Evolutionary conservation across 73 alveolate genomes (phyloP).

Genomic region (Loxodes magnus): DNA sequence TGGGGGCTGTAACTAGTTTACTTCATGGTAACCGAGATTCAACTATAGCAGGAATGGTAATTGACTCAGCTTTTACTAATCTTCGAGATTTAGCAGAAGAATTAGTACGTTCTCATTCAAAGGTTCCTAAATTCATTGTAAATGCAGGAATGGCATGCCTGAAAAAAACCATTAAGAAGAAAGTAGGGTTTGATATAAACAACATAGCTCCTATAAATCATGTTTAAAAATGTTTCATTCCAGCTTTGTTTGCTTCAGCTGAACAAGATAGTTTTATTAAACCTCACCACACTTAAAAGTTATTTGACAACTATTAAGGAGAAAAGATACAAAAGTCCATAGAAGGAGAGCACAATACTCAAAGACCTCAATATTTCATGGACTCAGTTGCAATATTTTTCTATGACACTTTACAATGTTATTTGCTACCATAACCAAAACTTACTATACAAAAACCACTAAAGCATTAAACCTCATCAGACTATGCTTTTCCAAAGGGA

Average conservation of each 20-base stretch:
- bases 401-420: constrained; percentile 9
- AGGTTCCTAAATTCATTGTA: constrained; percentile 36
- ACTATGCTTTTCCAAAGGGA: too few species aligned
- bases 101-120: constrained; percentile 42
- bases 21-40: constrained; percentile 55
- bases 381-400: constrained; percentile 45
- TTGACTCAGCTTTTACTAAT: constrained; percentile 75
- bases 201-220: constrained; percentile 50
- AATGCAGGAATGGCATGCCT: constrained; percentile 60
- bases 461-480: too few species aligned
- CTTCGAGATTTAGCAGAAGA: constrained; percentile 67
- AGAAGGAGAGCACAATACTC: constrained; percentile 40
- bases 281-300: constrained; percentile 54
- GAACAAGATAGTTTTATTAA: constrained; percentile 58
- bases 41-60: constrained; percentile 80
- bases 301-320: constrained; percentile 61
- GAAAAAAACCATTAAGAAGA: constrained; percentile 51
- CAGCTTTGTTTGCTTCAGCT: constrained; percentile 62
- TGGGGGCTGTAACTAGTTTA: constrained; percentile 91
- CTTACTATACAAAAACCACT: too few species aligned
- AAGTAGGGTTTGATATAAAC: constrained; percentile 70
- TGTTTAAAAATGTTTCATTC: constrained; percentile 35
- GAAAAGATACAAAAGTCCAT: constrained; percentile 38
- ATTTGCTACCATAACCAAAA: constrained; percentile 1
- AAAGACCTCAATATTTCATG: constrained; percentile 27